Conservation (phyloP, 2,329 filamentous ascomycete genomes). For the Penicillium decumbens region DNA sequence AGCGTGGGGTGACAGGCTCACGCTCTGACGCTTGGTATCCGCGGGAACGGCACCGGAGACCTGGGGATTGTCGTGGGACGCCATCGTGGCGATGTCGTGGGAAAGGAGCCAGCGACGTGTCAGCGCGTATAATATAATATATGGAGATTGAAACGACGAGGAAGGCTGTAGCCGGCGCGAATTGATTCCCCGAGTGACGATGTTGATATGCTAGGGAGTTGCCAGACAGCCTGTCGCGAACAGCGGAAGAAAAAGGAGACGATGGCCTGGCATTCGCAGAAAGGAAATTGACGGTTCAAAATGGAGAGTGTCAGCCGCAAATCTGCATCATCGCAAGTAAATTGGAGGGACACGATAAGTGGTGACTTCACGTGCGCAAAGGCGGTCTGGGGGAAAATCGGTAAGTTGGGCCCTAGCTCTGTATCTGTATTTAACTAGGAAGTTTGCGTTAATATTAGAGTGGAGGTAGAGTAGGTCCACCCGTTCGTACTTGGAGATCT, state of each 20-base stretch:
- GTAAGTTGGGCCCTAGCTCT: slow-evolving; percentile 3
- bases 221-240: neutral
- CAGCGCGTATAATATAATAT: neutral
- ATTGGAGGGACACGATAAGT: slow-evolving; percentile 6
- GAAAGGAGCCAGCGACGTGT: neutral
- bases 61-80: slow-evolving; percentile 31
- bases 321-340: slow-evolving; percentile 6
- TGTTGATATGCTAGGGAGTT: neutral
- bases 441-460: neutral
- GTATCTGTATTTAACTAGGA: neutral
- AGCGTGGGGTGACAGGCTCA: slow-evolving; percentile 42
- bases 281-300: neutral
- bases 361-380: slow-evolving; percentile 24
- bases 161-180: neutral
- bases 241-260: neutral
- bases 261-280: slow-evolving; percentile 17
- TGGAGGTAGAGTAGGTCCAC: slow-evolving; percentile 2
- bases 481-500: slow-evolving; percentile 1
- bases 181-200: neutral
- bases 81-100: slow-evolving; percentile 23
- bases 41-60: slow-evolving; percentile 36
- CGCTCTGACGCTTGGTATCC: slow-evolving; percentile 37
- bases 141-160: neutral
- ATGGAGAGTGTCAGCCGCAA: slow-evolving; percentile 1
- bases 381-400: slow-evolving; percentile 19